Base-by-base conservation (phyloP, 257 asterid species). In the Nicotiana paniculata region DNA sequence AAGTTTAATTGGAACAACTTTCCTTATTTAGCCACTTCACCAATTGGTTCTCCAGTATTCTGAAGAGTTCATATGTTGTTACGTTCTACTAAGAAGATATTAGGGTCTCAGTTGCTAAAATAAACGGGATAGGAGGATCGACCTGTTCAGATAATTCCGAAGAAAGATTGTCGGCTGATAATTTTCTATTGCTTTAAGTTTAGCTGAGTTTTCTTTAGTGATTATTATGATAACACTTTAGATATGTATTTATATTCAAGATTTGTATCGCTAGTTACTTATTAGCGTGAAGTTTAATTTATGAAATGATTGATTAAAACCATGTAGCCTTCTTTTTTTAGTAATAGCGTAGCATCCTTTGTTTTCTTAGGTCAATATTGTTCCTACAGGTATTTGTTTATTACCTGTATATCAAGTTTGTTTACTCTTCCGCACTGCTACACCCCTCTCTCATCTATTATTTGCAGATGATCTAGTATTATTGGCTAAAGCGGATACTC, bases 1-100 rank as follows among this genome's bases (percentile, higher is more conserved):
- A 58, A 81, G 80, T 4, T 59, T 69, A 82, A 84, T 28, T 87
- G 90, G 88, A 80, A 74, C 24, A 39, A 54, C 46, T 17, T 82
- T 16, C 15, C 63, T 80, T 53, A 83, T 80, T 26, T 63, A 28
- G 77, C 43, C 3, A 80, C 3, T 61, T 80, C 77, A 37, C 77
- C 74, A 4, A 59, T 63, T 24, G 82, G 43, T n/a, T 79, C 82
- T n/a, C 82, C 70, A 28, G 75, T 79, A 24, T 62, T 79, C 24
- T 79, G 9, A 43, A 43, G 11, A 63, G 9, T 39, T 7, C 16
- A 11, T n/a, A 18, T 37, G n/a, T 28, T 6, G 2, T 5, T 53
- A 12, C 16, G 15, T 3, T 39, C 35, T 18, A 46, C 10, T 43
- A 35, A 7, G 48, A 2, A 39, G 48, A 43, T 43, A 8, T 43